Evolutionary conservation across 352 stramenopile genomes (phyloP).

Genomic region (Pilasporangium apinafurcum): DNA sequence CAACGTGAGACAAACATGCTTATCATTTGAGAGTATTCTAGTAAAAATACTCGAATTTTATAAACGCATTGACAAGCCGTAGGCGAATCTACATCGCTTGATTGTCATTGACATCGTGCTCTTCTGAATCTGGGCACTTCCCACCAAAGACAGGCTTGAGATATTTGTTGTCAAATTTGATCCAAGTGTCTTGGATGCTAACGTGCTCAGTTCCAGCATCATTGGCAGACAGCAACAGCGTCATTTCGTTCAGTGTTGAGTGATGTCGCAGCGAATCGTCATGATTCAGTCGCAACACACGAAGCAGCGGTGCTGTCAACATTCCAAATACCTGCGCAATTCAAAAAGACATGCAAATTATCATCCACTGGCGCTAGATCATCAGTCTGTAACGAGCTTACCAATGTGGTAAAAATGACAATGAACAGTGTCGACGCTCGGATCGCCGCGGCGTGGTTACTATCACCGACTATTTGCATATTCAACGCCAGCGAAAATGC

Average conservation of each 20-base stretch:
- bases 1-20: no score
- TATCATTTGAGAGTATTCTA: no score
- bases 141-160: conserved; percentile 33
- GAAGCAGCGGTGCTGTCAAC: conserved; percentile 31
- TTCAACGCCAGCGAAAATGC: conserved; percentile 66
- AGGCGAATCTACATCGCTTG: no score
- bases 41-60: no score
- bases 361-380: no score
- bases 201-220: no score
- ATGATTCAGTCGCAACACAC: conserved; percentile 6
- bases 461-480: conserved; percentile 14
- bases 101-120: no score
- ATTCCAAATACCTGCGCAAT: conserved; percentile 50
- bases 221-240: background rate
- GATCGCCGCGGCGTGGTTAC: conserved; percentile 27
- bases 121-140: no score
- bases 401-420: conserved; percentile 43
- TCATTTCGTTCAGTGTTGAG: conserved; percentile 1
- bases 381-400: no score
- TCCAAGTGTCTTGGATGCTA: conserved; percentile 20
- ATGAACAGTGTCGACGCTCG: conserved; percentile 47
- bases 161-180: conserved; percentile 28
- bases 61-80: no score
- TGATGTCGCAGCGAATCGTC: background rate
- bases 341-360: no score